phyloP scores from a whole-genome alignment of 1,284 basidiomycete genomes.

The Leccinum subatratum region DNA sequence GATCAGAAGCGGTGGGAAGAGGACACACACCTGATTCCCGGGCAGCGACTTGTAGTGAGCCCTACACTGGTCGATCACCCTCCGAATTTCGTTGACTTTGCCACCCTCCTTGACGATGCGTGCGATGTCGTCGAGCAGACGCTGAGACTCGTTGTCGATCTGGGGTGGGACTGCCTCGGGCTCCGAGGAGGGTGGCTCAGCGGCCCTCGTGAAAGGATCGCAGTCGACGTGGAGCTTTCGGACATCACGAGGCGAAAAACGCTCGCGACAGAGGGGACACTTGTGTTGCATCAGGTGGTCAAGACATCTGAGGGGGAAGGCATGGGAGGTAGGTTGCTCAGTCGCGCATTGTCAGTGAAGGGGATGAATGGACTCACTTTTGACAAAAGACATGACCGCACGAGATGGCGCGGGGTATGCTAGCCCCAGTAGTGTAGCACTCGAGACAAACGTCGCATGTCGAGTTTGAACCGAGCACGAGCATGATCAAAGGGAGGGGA shows the following conservation, averaged over 20 bases:
- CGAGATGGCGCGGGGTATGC: constrained; percentile 39
- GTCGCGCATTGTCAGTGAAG: too few relatives aligned
- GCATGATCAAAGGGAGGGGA: constrained; percentile 32
- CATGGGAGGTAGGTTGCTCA: too few relatives aligned
- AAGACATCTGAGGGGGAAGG: constrained; percentile 26
- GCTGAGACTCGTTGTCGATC: constrained; percentile 32
- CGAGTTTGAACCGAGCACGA: constrained; percentile 42
- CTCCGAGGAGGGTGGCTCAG: constrained; percentile 15
- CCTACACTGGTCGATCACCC: constrained; percentile 36
- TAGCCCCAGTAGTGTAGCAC: constrained; percentile 34
- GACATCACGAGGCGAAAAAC: constrained; percentile 29
- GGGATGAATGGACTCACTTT: constrained; percentile 25
- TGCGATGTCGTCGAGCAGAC: constrained; percentile 35
- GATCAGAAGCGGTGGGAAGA: constrained; percentile 7
- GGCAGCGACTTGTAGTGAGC: constrained; percentile 36
- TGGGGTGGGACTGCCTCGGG: constrained; percentile 17
- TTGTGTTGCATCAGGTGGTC: constrained; percentile 32
- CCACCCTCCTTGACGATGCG: constrained; percentile 38
- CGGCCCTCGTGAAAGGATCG: constrained; percentile 15
- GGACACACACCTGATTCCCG: constrained; percentile 33
- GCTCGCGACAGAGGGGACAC: constrained; percentile 35
- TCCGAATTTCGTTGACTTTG: constrained; percentile 32
- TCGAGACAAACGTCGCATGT: constrained; percentile 49
- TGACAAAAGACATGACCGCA: constrained; percentile 46
- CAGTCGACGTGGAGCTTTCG: constrained; percentile 33